Conservation (phyloP, 352 stramenopile genomes). For the Thalassiosira sp. region DNA sequence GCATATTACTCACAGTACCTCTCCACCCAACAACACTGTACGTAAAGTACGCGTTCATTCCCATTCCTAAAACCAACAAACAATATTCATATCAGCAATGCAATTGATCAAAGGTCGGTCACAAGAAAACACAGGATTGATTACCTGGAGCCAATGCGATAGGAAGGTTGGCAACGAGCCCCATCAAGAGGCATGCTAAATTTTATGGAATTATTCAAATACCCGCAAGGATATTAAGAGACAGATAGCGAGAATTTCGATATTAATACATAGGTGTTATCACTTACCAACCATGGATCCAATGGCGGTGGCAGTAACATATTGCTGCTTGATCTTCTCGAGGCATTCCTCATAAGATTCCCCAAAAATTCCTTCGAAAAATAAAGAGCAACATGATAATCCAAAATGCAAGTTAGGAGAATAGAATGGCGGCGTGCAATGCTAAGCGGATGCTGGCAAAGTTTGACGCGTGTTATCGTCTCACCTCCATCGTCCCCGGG, state of each 20-base stretch:
- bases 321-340: slow-evolving; percentile 56
- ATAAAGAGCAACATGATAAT: neutral
- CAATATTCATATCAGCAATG: neutral
- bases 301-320: slow-evolving; percentile 74
- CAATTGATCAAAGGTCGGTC: no score
- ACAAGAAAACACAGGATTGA: neutral
- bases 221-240: no score
- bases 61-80: slow-evolving; percentile 51
- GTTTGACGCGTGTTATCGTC: neutral
- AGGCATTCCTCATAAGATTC: slow-evolving; percentile 52
- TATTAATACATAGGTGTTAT: no score
- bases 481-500: slow-evolving; percentile 34
- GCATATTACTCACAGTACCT: slow-evolving; percentile 26
- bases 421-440: no score
- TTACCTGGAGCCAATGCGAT: slow-evolving; percentile 67
- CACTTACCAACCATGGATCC: slow-evolving; percentile 54
- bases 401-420: neutral
- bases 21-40: slow-evolving; percentile 59
- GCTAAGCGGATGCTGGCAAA: neutral
- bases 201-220: no score
- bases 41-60: slow-evolving; percentile 82
- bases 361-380: slow-evolving; percentile 36
- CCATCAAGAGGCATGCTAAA: slow-evolving; percentile 66
- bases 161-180: slow-evolving; percentile 73
- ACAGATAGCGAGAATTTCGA: no score